Percentiles rank a stretch among this genome's conserved stretches.
phyloP scores from a whole-genome alignment of 2,329 filamentous ascomycete genomes.

The Penicillium frequentans region DNA sequence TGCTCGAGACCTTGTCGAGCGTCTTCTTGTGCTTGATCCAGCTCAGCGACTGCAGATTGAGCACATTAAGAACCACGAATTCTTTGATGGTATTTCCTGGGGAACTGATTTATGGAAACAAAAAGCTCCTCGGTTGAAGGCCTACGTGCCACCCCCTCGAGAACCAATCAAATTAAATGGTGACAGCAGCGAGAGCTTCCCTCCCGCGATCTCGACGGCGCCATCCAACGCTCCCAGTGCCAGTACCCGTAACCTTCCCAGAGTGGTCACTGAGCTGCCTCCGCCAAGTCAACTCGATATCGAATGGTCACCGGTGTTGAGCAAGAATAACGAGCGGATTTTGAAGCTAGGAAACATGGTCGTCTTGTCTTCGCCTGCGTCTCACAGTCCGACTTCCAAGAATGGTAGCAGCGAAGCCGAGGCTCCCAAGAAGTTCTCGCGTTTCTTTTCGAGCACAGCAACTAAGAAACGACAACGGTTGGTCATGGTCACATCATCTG shows the following conservation, averaged over 20 bases:
- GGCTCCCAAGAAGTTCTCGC: conserved; percentile 76
- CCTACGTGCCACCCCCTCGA: conserved; percentile 74
- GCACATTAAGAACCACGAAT: conserved; percentile 94
- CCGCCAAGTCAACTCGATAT: conserved; percentile 97
- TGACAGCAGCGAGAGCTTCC: conserved; percentile 39
- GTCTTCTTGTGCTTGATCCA: conserved; percentile 86
- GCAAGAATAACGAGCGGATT: conserved; percentile 87
- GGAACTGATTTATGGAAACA: conserved; percentile 84
- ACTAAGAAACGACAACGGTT: conserved; percentile 90
- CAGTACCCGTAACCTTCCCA: conserved; percentile 62
- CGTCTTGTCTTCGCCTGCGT: conserved; percentile 75
- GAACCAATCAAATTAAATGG: conserved; percentile 77
- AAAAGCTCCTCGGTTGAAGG: conserved; percentile 82
- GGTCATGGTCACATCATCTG: conserved; percentile 92
- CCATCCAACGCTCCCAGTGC: conserved; percentile 43
- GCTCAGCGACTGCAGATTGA: conserved; percentile 82
- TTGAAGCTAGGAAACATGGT: conserved; percentile 89
- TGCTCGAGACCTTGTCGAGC: conserved; percentile 85
- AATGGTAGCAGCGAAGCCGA: conserved; percentile 65
- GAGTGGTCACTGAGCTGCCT: conserved; percentile 90
- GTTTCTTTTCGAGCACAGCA: conserved; percentile 88
- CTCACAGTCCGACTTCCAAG: conserved; percentile 71
- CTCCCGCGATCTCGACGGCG: conserved; percentile 44
- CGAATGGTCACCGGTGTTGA: conserved; percentile 96
- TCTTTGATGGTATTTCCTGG: conserved; percentile 85